Evolutionary conservation across 768 basidiomycete genomes (phyloP).

Genomic region (Holtermanniella nyarrowii): DNA sequence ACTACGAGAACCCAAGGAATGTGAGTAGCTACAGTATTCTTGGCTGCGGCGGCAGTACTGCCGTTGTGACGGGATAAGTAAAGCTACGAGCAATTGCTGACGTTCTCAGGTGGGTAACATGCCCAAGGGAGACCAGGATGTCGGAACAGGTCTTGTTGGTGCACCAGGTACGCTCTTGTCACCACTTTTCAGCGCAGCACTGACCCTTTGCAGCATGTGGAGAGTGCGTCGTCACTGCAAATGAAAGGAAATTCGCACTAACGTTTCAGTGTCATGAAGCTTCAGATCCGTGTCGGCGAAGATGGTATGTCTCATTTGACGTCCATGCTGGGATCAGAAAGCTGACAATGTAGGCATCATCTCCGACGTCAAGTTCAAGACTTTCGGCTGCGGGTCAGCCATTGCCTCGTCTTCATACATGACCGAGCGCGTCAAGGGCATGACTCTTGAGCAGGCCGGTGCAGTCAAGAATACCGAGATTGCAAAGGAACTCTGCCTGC

Average conservation of each 20-base stretch:
- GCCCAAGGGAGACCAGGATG: conserved; percentile 78
- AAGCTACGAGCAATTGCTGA: conserved; percentile 49
- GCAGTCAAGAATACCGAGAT: conserved; percentile 99
- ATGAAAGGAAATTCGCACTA: not conserved
- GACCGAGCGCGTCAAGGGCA: conserved; percentile 95
- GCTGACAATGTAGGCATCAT: conserved; percentile 56
- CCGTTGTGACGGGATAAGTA: conserved; percentile 42
- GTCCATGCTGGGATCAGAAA: not conserved
- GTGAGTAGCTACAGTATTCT: conserved; percentile 48
- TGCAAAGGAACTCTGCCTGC: conserved; percentile 88
- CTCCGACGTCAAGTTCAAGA: conserved; percentile 98
- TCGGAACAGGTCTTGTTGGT: conserved; percentile 95
- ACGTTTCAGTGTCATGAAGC: conserved; percentile 68
- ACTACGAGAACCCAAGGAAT: conserved; percentile 96
- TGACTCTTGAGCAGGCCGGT: conserved; percentile 85
- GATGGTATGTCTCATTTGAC: conserved; percentile 38
- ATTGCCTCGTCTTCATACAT: conserved; percentile 97
- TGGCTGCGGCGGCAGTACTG: conserved; percentile 11
- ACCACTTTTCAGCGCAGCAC: not conserved
- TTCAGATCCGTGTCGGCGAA: conserved; percentile 95
- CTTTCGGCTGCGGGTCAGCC: conserved; percentile 88
- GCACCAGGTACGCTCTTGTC: conserved; percentile 66
- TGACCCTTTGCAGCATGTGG: conserved; percentile 56
- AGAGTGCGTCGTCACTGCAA: conserved; percentile 46
- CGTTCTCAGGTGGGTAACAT: conserved; percentile 77